phyloP scores from a whole-genome alignment of 225 moss, liverwort and hornwort species.

The Polytrichum commune region DNA sequence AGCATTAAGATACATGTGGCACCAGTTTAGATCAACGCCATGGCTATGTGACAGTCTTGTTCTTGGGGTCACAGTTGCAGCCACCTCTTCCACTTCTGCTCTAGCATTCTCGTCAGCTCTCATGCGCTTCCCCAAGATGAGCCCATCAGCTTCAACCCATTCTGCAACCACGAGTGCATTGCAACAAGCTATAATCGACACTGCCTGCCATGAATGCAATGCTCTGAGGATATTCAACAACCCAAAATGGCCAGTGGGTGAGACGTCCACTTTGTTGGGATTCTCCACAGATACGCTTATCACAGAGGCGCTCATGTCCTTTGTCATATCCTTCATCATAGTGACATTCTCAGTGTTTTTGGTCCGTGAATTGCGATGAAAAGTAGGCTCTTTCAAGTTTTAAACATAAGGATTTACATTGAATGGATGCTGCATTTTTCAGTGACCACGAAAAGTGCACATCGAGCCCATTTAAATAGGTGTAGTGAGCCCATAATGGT shows the following conservation, averaged over 20 bases:
- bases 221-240: constrained; percentile 33
- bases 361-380: constrained; percentile 55
- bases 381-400: no score
- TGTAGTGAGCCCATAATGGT: background rate
- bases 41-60: constrained; percentile 64
- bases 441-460: no score
- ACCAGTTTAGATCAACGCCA: constrained; percentile 31
- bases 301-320: constrained; percentile 54
- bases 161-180: constrained; percentile 20
- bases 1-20: constrained; percentile 36
- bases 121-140: constrained; percentile 30
- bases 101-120: constrained; percentile 63
- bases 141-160: constrained; percentile 8
- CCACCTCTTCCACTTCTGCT: constrained; percentile 60
- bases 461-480: no score
- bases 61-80: constrained; percentile 44
- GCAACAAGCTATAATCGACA: constrained; percentile 18
- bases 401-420: no score
- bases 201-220: constrained; percentile 49
- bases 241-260: background rate
- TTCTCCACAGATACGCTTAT: constrained; percentile 33
- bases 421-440: no score
- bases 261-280: constrained; percentile 23
- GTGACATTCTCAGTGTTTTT: constrained; percentile 65
- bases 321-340: constrained; percentile 58